These are phyloP conservation scores for Fusarium tricinctum DNA, from an alignment of 2,329 filamentous ascomycete species.

Conservation along the genomic window DNA sequence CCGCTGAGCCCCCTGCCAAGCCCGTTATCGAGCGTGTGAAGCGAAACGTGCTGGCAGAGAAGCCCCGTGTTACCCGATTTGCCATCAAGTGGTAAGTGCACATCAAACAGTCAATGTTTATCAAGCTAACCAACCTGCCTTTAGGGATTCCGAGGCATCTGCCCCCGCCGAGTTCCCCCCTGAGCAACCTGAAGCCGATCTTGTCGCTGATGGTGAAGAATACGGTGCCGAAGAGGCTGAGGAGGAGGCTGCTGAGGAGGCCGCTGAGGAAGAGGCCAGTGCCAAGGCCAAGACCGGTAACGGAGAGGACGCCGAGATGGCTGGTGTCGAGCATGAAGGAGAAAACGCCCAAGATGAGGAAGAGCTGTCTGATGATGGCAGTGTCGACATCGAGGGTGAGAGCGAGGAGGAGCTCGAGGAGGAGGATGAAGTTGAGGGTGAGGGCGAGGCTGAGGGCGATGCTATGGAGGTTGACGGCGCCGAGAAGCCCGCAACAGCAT, in stretches of 20 bases:
- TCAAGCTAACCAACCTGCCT: slow-evolving; percentile 18
- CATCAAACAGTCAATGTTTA: background rate
- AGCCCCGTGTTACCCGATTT: slow-evolving; percentile 96
- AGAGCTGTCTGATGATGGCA: slow-evolving; percentile 78
- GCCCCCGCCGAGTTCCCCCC: slow-evolving; percentile 96
- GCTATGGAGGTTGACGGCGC: slow-evolving; percentile 66
- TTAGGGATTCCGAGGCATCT: slow-evolving; percentile 96
- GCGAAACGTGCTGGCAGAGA: slow-evolving; percentile 94
- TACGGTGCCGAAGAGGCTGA: slow-evolving; percentile 94
- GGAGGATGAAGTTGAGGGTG: slow-evolving; percentile 73
- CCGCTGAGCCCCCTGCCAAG: slow-evolving; percentile 89
- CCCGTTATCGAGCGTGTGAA: slow-evolving; percentile 92
- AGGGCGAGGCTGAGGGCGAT: slow-evolving; percentile 56
- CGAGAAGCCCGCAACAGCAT: slow-evolving; percentile 54
- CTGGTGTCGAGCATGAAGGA: slow-evolving; percentile 70
- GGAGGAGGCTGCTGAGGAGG: slow-evolving; percentile 73
- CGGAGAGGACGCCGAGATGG: slow-evolving; percentile 82
- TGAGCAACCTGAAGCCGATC: slow-evolving; percentile 96
- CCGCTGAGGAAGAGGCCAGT: slow-evolving; percentile 58
- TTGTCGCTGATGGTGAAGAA: slow-evolving; percentile 84
- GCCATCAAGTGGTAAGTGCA: slow-evolving; percentile 93
- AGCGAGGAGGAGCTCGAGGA: slow-evolving; percentile 80
- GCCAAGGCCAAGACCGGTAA: slow-evolving; percentile 60
- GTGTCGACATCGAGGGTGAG: slow-evolving; percentile 84
- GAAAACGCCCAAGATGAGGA: slow-evolving; percentile 71